phyloP scores from a whole-genome alignment of 2,329 filamentous ascomycete species.

The Eutypa lata region DNA sequence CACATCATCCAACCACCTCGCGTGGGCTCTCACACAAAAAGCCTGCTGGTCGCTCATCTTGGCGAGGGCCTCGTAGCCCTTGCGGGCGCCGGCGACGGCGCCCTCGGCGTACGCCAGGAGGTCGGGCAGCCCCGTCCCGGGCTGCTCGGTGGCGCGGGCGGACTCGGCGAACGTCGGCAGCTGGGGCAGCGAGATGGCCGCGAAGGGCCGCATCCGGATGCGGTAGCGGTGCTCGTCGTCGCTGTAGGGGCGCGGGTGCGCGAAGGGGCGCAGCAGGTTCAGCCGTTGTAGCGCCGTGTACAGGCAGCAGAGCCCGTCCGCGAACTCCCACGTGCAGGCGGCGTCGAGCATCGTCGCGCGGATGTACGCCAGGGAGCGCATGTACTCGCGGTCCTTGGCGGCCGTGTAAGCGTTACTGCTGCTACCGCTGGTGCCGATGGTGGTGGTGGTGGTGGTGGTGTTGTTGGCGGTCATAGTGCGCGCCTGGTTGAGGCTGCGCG shows the following conservation, averaged over 20 bases:
- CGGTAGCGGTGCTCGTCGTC: constrained; percentile 70
- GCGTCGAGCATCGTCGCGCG: constrained; percentile 63
- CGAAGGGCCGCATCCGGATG: constrained; percentile 82
- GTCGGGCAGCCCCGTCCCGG: constrained; percentile 33
- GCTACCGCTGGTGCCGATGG: constrained; percentile 4
- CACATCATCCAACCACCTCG: constrained; percentile 58
- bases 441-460: too few relatives aligned
- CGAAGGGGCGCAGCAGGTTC: constrained; percentile 29
- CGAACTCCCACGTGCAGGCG: constrained; percentile 57
- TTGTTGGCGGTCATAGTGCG: too few relatives aligned
- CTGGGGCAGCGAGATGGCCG: constrained; percentile 63
- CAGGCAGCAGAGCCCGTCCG: constrained; percentile 55
- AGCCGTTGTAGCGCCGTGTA: constrained; percentile 66
- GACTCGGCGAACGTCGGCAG: constrained; percentile 65
- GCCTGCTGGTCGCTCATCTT: constrained; percentile 49
- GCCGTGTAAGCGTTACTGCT: constrained; percentile 19
- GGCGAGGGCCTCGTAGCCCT: constrained; percentile 54
- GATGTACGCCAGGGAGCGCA: constrained; percentile 51
- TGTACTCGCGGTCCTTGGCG: constrained; percentile 40
- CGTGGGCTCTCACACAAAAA: constrained; percentile 55
- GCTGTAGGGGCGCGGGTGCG: constrained; percentile 60
- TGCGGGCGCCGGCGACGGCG: constrained; percentile 46
- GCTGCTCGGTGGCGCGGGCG: constrained; percentile 36
- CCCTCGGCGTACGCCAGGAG: constrained; percentile 45
- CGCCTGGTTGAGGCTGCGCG: constrained; percentile 34